Evolutionary conservation across 208 protist species (phyloP), one percentile per base, ranked within the genome.

Genomic region (Leishmania martiniquensis): DNA sequence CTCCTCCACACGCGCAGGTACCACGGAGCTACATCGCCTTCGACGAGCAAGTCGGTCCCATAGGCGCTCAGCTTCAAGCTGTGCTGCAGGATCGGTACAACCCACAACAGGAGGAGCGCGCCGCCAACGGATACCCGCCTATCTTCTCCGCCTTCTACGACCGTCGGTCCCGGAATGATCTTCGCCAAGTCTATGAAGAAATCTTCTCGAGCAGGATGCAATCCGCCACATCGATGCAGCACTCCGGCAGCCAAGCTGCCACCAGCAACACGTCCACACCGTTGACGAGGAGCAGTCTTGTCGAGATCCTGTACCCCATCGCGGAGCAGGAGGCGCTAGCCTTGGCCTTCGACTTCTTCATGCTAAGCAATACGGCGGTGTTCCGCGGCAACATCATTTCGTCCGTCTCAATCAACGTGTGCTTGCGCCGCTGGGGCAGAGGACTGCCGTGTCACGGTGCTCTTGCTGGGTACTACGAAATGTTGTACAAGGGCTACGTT

Each of bases 311-410:
- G 4, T 82, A 82, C 52, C 54, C 77, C 51, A 13, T 77, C 6
- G 77, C 63, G 72, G 77, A 82, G 71, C 45, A 57, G 42, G 77
- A 82, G 63, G n/a, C 72, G 32, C 44, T 82, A 25, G 54, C 70
- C 29, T 32, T 77, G 72, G 65, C 62, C 29, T 74, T 82, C 39
- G 77, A 82, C 77, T 82, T 77, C 63, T 82, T 82, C 15, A 66
- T 82, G 62, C 77, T 82, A 57, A 62, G 63, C 55, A 82, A 82
- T 62, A 82, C 72, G 0, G 77, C 15, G 4, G 77, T 82, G 42
- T 82, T 82, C 39, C 77, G 77, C 25, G 77, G 77, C 2, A 82
- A 77, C 65, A 29, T 47, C 5, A 47, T 77, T 37, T 82, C 63
- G 0, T 62, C 60, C 1, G 60, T 77, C 32, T 77, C 77, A 2